Conservation (phyloP, 257 asterid species). For the Galeopsis tetrahit region DNA sequence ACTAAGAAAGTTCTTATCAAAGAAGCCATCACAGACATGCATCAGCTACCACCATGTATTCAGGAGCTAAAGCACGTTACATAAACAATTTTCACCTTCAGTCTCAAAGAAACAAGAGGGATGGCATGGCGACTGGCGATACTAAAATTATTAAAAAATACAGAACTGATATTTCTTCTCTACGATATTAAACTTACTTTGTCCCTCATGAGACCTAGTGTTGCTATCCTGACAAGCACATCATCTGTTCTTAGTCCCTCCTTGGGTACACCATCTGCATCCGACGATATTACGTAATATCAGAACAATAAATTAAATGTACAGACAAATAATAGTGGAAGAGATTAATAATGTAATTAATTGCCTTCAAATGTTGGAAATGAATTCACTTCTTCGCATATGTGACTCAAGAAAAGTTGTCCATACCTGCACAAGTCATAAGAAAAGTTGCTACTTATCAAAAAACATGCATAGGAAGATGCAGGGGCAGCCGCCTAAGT, state of each 20-base stretch:
- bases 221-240: constrained; percentile 82
- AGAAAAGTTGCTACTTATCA: constrained; percentile 30
- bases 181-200: constrained; percentile 62
- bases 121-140: background rate
- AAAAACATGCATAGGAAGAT: constrained; percentile 16
- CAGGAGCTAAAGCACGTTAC: constrained; percentile 28
- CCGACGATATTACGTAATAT: constrained; percentile 26
- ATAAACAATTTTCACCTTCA: constrained; percentile 24
- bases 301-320: constrained; percentile 32
- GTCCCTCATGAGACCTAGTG: constrained; percentile 67
- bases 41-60: constrained; percentile 16
- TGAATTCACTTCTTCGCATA: constrained; percentile 67
- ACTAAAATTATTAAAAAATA: constrained; percentile 20
- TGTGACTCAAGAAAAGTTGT: constrained; percentile 70
- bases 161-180: constrained; percentile 2
- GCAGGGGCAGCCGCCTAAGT: constrained; percentile 13
- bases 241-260: constrained; percentile 89
- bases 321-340: constrained; percentile 26
- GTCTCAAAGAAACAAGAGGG: constrained; percentile 27
- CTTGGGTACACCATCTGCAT: constrained; percentile 98
- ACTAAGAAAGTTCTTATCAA: constrained; percentile 6
- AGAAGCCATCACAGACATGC: constrained; percentile 21
- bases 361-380: constrained; percentile 86
- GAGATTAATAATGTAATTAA: constrained; percentile 22
- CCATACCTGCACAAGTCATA: constrained; percentile 68